Evolutionary conservation across 176 grass and related monocot species (phyloP).

Genomic region (Coix lacrymajobi): DNA sequence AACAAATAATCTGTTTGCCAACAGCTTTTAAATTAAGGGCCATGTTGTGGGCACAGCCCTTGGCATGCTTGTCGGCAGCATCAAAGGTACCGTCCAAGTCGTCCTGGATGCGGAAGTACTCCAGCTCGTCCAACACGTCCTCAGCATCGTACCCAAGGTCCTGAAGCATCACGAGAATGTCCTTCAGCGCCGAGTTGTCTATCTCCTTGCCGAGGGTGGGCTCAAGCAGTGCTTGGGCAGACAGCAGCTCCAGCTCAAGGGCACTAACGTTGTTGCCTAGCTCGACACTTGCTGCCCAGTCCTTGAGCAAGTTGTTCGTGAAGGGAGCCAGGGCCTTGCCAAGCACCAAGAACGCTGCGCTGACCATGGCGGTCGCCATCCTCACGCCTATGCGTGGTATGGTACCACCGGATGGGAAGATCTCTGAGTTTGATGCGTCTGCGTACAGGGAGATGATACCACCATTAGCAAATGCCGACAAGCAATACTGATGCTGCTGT

Average conservation of each 20-base stretch:
- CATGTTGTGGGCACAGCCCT: neutral
- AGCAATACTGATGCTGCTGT: too few species aligned
- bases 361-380: neutral
- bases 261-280: neutral
- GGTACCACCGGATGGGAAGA: neutral
- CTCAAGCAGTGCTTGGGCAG: neutral
- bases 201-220: neutral
- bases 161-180: neutral
- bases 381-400: neutral
- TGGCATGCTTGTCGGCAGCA: neutral
- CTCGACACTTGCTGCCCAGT: neutral
- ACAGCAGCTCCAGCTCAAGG: neutral
- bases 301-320: neutral
- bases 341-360: neutral
- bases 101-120: constrained; percentile 15
- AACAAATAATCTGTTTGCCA: neutral
- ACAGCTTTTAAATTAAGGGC: neutral
- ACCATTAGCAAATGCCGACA: too few species aligned
- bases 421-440: neutral
- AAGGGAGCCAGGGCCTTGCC: neutral
- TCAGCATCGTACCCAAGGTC: neutral
- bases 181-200: neutral
- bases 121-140: constrained; percentile 11
- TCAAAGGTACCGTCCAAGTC: neutral
- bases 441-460: neutral